These are phyloP conservation scores for Pulchroboletus neoregius DNA, from an alignment of 1,284 basidiomycete genomes.

Conservation along the genomic window DNA sequence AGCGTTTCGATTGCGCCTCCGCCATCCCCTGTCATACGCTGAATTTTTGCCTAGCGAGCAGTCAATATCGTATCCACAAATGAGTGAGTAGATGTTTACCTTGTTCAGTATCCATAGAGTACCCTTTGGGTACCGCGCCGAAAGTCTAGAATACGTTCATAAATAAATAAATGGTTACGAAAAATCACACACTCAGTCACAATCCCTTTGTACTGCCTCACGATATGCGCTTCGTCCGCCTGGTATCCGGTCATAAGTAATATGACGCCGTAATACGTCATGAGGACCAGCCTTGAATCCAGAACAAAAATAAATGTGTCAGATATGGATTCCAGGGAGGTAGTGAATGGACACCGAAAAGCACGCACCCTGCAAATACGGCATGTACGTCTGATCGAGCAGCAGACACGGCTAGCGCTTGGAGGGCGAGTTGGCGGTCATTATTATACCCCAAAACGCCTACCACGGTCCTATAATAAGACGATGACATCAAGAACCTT, in stretches of 20 bases:
- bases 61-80: not conserved
- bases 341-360: not conserved
- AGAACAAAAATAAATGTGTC: not conserved
- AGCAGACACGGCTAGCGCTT: conserved; percentile 64
- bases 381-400: conserved; percentile 64
- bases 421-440: conserved; percentile 62
- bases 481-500: not conserved
- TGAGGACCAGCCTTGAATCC: conserved; percentile 57
- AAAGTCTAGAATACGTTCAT: conserved; percentile 37
- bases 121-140: conserved; percentile 59
- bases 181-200: conserved; percentile 48
- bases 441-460: conserved; percentile 72
- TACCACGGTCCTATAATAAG: conserved; percentile 50
- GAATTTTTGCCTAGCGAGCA: conserved; percentile 60
- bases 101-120: conserved; percentile 73
- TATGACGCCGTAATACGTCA: conserved; percentile 73
- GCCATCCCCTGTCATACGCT: conserved; percentile 64
- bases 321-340: not conserved
- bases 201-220: conserved; percentile 59
- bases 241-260: conserved; percentile 69
- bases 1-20: conserved; percentile 61
- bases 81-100: conserved; percentile 34
- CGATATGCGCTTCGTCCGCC: conserved; percentile 61
- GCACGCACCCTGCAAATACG: conserved; percentile 63
- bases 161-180: not conserved